Evolutionary conservation across 2,329 filamentous ascomycete genomes (phyloP).

Genomic region (Hymenoscyphus scutula): DNA sequence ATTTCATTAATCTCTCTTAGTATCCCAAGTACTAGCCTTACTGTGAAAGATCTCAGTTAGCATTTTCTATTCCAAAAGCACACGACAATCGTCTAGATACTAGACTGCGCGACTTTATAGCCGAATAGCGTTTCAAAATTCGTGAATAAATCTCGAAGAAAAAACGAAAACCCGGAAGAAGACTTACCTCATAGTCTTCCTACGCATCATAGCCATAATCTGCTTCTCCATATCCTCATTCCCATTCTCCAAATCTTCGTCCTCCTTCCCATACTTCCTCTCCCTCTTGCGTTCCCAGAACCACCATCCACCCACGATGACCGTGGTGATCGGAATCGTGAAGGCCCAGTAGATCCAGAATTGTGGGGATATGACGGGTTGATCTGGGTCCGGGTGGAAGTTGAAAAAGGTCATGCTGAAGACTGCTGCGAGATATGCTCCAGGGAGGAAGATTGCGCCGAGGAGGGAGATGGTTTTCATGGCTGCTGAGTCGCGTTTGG

Average conservation of each 20-base stretch:
- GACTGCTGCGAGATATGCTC: slow-evolving; percentile 60
- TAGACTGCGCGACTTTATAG: too few relatives aligned
- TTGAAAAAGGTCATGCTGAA: slow-evolving; percentile 69
- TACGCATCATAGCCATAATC: slow-evolving; percentile 32
- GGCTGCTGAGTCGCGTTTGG: slow-evolving; percentile 46
- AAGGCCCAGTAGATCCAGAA: slow-evolving; percentile 65
- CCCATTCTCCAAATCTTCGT: slow-evolving; percentile 31
- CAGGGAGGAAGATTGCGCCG: slow-evolving; percentile 61
- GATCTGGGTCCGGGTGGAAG: slow-evolving; percentile 41
- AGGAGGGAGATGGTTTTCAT: slow-evolving; percentile 66
- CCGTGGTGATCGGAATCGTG: slow-evolving; percentile 55
- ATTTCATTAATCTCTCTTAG: slow-evolving; percentile 11
- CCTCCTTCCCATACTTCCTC: slow-evolving; percentile 26
- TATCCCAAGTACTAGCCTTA: slow-evolving; percentile 30
- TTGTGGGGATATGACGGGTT: slow-evolving; percentile 42
- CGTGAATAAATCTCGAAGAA: too few relatives aligned
- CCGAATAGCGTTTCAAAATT: too few relatives aligned
- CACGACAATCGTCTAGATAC: too few relatives aligned
- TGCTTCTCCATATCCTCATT: slow-evolving; percentile 32
- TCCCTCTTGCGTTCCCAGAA: slow-evolving; percentile 37
- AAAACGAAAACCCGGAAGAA: too few relatives aligned
- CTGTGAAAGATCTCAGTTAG: too few relatives aligned
- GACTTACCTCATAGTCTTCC: slow-evolving; percentile 33
- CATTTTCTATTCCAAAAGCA: too few relatives aligned
- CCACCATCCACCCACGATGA: slow-evolving; percentile 56